These are phyloP conservation scores for Oropetium thomaeum DNA, from an alignment of 176 grass and related monocot genomes.

Conservation along the genomic window DNA sequence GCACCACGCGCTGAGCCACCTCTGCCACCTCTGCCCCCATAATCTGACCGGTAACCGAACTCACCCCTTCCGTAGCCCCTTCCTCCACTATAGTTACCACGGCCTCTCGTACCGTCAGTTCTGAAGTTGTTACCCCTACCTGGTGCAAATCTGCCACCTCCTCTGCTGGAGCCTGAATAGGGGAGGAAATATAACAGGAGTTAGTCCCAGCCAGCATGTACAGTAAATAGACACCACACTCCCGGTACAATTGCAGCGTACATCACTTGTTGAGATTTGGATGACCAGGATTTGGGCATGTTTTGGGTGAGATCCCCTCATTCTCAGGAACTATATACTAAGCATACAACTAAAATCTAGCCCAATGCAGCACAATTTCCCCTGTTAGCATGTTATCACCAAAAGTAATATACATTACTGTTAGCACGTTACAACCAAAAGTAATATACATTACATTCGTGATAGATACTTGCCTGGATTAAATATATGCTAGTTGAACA, in stretches of 20 bases:
- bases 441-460: no score
- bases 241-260: neutral
- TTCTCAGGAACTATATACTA: neutral
- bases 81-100: slow-evolving; percentile 52
- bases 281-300: neutral
- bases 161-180: slow-evolving; percentile 56
- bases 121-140: slow-evolving; percentile 70
- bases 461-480: neutral
- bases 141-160: slow-evolving; percentile 44
- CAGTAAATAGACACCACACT: neutral
- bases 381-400: neutral
- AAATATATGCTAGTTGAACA: neutral
- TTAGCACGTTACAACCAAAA: no score
- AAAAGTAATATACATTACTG: neutral
- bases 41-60: slow-evolving; percentile 48
- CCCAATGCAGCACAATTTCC: neutral
- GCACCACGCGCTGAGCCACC: slow-evolving; percentile 30
- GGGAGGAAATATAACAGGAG: neutral
- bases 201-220: neutral
- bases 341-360: neutral
- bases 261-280: neutral
- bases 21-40: slow-evolving; percentile 51
- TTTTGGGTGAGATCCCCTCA: neutral
- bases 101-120: slow-evolving; percentile 54
- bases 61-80: slow-evolving; percentile 66